Conservation (phyloP, 164 flowering plant species). For the Magnolia changhungtana region DNA sequence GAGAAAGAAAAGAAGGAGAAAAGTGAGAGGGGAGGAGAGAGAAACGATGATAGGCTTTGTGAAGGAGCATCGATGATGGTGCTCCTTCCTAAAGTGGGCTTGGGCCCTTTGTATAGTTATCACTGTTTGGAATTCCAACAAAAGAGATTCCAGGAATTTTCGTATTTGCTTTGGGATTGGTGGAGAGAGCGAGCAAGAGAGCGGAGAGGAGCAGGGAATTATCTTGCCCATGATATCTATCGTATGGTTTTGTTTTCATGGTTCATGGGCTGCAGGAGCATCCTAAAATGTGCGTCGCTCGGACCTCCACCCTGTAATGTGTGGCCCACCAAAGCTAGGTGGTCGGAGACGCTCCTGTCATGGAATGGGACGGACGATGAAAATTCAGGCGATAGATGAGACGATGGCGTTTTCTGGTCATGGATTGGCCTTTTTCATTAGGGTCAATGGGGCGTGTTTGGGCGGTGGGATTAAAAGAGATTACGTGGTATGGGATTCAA, state of each 20-base stretch:
- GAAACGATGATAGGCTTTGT: conserved; percentile 51
- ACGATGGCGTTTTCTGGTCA: no score
- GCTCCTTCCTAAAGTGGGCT: not conserved
- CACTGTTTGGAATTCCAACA: not conserved
- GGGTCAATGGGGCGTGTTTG: no score
- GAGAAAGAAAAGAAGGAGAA: conserved; percentile 15
- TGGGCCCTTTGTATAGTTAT: not conserved
- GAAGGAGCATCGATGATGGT: conserved; percentile 39
- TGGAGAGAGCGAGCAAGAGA: not conserved
- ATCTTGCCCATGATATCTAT: not conserved
- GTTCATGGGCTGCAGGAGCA: no score
- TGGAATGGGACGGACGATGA: no score
- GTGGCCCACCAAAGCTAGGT: no score
- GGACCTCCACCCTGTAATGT: no score
- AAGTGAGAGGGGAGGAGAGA: conserved; percentile 26
- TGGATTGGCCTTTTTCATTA: no score
- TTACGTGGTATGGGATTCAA: no score
- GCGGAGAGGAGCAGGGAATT: not conserved
- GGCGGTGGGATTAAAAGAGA: no score
- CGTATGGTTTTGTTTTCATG: not conserved
- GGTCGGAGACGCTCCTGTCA: no score
- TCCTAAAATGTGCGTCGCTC: no score
- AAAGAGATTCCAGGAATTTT: not conserved
- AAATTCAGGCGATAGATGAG: no score
- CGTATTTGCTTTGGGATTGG: not conserved